Base-by-base conservation (phyloP, 495 filamentous ascomycete species). In the Melanomma pulvis-pyrius region DNA sequence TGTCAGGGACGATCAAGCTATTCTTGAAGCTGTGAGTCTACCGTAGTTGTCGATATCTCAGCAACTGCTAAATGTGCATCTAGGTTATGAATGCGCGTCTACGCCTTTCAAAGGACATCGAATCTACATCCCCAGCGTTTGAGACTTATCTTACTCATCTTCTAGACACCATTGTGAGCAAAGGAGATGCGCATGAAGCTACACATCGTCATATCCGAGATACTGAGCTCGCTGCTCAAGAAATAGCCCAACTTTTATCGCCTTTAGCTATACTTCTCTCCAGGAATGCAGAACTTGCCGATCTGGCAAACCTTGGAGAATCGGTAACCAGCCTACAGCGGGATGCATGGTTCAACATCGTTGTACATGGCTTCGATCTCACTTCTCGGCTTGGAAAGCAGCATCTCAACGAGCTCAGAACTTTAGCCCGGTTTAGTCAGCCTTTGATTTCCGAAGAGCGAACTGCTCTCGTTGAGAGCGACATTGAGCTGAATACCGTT, bases 281-380 rank as follows among this genome's bases (percentile, higher is more conserved):
- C 2, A 25, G 78, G 75, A 39, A 85, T 63, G 81, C 82, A 22
- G 68, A 46, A 15, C 17, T 80, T 5, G 68, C 76, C 17, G 69
- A 78, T 49, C 26, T 57, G 17, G 24, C 48, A 8, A 78, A 79
- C 48, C 75, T 80, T 19, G 85, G 89, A 66, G 86, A 91, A 39
- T 72, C 53, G 3, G 54, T 76, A 24, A 67, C 74, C 50, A 82
- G 85, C 21, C 79, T 96, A 50, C 86, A 94, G 66, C 88, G 93
- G 36, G 92, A 98, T 80, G 91, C 91, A 15, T 98, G 94, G 94
- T 97, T 96, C 76, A 98, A 98, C 74, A 90, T 97, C 55, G 89
- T 91, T 29, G 88, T 97, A 8, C 93, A 98, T 75, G 93, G 92
- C 32, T 96, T 97, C 73, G 86, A 83, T n/a, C 81, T 87, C 17